phyloP scores from a whole-genome alignment of 2,329 filamentous ascomycete genomes.

The Neofusicoccum parvum region DNA sequence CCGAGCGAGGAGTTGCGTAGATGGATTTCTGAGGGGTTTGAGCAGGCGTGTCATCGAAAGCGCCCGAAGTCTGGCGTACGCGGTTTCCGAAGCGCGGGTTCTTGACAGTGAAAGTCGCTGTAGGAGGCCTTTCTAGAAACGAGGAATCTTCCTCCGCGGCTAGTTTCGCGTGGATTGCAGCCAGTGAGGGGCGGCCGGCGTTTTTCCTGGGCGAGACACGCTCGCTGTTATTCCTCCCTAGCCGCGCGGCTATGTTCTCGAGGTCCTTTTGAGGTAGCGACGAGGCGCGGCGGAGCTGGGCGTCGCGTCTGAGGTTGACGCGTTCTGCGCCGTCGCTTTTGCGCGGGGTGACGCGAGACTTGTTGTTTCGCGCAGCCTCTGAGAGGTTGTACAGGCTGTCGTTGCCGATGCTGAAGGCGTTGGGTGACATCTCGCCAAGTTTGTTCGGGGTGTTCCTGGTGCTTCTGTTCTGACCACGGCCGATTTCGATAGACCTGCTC shows the following conservation, averaged over 20 bases:
- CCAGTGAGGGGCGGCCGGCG: conserved; percentile 34
- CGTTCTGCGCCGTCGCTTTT: conserved; percentile 33
- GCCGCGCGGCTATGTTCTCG: conserved; percentile 41
- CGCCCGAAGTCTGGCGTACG: conserved; percentile 45
- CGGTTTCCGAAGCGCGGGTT: conserved; percentile 59
- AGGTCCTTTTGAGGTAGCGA: conserved; percentile 40
- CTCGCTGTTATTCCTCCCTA: conserved; percentile 36
- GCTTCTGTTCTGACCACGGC: conserved; percentile 51
- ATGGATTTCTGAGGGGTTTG: conserved; percentile 28
- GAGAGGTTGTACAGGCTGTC: conserved; percentile 52
- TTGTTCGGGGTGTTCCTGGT: conserved; percentile 41
- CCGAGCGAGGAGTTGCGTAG: conserved; percentile 28
- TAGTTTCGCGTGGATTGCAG: conserved; percentile 59
- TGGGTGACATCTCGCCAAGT: conserved; percentile 52
- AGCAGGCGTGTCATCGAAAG: conserved; percentile 16
- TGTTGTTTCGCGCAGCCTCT: conserved; percentile 35
- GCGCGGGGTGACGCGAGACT: conserved; percentile 37
- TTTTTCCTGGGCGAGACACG: conserved; percentile 48
- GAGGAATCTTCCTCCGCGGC: conserved; percentile 55
- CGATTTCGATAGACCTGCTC: conserved; percentile 59
- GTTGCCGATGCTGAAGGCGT: conserved; percentile 53
- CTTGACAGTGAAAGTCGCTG: conserved; percentile 44
- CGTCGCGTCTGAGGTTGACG: conserved; percentile 46
- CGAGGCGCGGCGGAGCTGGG: conserved; percentile 49
- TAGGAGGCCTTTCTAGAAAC: conserved; percentile 52